phyloP scores from a whole-genome alignment of 1,139 yeast genomes.

The Blastobotrys aristatus region DNA sequence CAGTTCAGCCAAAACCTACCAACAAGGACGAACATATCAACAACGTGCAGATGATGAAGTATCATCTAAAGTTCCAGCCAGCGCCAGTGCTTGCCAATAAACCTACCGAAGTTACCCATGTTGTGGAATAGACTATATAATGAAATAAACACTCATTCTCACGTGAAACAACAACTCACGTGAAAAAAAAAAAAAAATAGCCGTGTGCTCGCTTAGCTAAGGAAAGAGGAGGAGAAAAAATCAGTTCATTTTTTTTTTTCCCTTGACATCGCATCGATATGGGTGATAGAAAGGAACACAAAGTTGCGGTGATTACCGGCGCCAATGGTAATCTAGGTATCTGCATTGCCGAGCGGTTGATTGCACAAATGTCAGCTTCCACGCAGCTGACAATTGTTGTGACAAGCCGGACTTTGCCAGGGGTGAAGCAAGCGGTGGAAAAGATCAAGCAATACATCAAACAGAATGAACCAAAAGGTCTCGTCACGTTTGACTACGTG shows the following conservation, averaged over 20 bases:
- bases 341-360: slow-evolving; percentile 73
- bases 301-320: slow-evolving; percentile 55
- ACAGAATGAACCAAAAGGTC: slow-evolving; percentile 36
- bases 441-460: slow-evolving; percentile 46
- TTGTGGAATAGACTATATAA: too few relatives aligned
- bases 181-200: not conserved
- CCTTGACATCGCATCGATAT: not conserved
- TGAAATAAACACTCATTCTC: too few relatives aligned
- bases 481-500: slow-evolving; percentile 78
- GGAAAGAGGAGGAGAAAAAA: too few relatives aligned
- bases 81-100: not conserved
- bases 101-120: not conserved
- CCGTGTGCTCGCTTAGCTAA: not conserved
- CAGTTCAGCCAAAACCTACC: slow-evolving; percentile 8
- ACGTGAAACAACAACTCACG: too few relatives aligned
- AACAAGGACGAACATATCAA: slow-evolving; percentile 10
- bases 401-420: slow-evolving; percentile 82
- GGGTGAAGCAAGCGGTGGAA: slow-evolving; percentile 71
- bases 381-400: slow-evolving; percentile 69
- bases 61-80: slow-evolving; percentile 9
- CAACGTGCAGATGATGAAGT: slow-evolving; percentile 11
- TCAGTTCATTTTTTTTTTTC: not conserved
- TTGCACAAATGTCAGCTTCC: slow-evolving; percentile 51
- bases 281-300: not conserved
- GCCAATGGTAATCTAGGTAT: slow-evolving; percentile 73